Conservation (phyloP, 805 yeast species). For the Schwanniomyces vanrijiae region DNA sequence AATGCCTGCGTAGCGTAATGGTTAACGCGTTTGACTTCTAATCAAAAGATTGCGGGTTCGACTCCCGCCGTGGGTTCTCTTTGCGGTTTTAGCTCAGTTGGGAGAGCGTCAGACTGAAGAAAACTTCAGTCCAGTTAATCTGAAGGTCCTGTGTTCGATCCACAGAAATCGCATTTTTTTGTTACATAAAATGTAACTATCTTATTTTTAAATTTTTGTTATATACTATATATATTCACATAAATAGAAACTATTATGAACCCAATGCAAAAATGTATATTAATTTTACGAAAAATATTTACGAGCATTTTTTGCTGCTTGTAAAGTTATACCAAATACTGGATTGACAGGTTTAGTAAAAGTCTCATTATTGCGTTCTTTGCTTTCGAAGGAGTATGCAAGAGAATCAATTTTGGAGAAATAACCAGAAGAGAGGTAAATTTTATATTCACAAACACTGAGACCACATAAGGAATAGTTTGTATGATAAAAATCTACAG, state of each 20-base stretch:
- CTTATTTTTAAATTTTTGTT: neutral
- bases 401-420: constrained; percentile 8
- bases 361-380: constrained; percentile 7
- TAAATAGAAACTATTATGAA: neutral
- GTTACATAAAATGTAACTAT: neutral
- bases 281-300: constrained; percentile 6
- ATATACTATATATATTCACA: no score
- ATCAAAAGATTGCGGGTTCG: constrained; percentile 68
- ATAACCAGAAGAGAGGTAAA: constrained; percentile 12
- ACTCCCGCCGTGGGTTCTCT: constrained; percentile 49
- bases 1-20: constrained; percentile 53
- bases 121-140: constrained; percentile 44
- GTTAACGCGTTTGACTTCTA: constrained; percentile 69
- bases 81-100: constrained; percentile 39
- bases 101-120: constrained; percentile 42
- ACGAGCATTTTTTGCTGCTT: constrained; percentile 30
- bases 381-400: constrained; percentile 17
- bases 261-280: neutral
- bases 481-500: constrained; percentile 87
- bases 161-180: constrained; percentile 63
- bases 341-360: constrained; percentile 21
- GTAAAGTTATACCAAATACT: constrained; percentile 30
- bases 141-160: constrained; percentile 90
- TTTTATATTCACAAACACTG: constrained; percentile 52
- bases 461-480: constrained; percentile 82